Conservation (phyloP, 1,284 basidiomycete genomes). For the Ceratobasidium papillatum region DNA sequence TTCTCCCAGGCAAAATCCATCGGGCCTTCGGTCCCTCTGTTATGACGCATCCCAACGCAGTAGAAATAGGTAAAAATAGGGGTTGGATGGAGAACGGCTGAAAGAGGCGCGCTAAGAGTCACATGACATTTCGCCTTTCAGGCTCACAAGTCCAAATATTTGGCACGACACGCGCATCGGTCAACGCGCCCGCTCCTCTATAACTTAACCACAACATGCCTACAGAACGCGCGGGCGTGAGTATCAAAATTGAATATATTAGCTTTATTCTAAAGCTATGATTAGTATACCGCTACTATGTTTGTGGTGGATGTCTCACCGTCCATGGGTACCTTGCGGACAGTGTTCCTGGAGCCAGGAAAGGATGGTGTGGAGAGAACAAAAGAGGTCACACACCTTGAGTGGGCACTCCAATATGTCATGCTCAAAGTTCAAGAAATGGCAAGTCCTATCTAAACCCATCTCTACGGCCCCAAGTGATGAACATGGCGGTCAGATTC, state of each 20-base stretch:
- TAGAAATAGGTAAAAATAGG: not conserved
- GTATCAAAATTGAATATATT: slow-evolving; percentile 46
- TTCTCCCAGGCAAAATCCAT: slow-evolving; percentile 81
- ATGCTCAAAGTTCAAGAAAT: slow-evolving; percentile 90
- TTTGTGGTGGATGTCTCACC: slow-evolving; percentile 89
- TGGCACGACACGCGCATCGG: slow-evolving; percentile 16
- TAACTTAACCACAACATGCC: slow-evolving; percentile 62
- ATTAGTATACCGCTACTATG: slow-evolving; percentile 82
- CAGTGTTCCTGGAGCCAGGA: slow-evolving; percentile 64
- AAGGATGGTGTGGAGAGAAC: slow-evolving; percentile 61
- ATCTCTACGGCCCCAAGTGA: not conserved
- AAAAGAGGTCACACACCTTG: slow-evolving; percentile 75
- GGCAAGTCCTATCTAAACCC: slow-evolving; percentile 56
- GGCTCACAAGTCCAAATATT: not conserved
- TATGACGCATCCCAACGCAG: slow-evolving; percentile 27
- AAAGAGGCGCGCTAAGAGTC: not conserved
- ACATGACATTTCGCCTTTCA: slow-evolving; percentile 10
- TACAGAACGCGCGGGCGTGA: slow-evolving; percentile 77
- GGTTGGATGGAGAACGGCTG: not conserved
- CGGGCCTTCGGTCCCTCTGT: slow-evolving; percentile 66
- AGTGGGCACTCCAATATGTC: slow-evolving; percentile 85
- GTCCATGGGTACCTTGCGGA: slow-evolving; percentile 76
- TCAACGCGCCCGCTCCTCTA: slow-evolving; percentile 1
- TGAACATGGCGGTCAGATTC: slow-evolving; percentile 65
- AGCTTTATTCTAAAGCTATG: not conserved